These are phyloP conservation scores for Schizosaccharomyces cryophilus DNA, from an alignment of 805 yeast species.

Conservation along the genomic window DNA sequence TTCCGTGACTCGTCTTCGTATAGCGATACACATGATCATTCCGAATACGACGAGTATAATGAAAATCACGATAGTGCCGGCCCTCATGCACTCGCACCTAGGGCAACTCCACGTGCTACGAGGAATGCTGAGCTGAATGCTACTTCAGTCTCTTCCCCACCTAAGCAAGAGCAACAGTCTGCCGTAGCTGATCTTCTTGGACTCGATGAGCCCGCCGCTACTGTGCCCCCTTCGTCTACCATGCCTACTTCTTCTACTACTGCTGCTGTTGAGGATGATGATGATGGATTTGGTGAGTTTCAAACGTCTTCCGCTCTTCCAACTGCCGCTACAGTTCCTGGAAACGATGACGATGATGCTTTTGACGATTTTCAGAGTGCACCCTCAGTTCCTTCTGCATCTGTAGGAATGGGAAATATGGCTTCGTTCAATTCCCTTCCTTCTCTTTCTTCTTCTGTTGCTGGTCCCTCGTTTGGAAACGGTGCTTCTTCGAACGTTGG, in stretches of 20 bases:
- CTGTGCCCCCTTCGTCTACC: not conserved
- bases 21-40: slow-evolving; percentile 9
- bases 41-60: slow-evolving; percentile 11
- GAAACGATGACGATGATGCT: slow-evolving; percentile 13
- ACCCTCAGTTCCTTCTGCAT: slow-evolving; percentile 17
- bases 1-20: slow-evolving; percentile 1
- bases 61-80: slow-evolving; percentile 10
- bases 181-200: slow-evolving; percentile 2
- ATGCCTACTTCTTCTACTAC: not conserved
- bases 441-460: not conserved
- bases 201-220: not conserved
- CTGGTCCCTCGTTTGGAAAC: not conserved
- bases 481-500: not conserved
- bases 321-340: slow-evolving; percentile 3
- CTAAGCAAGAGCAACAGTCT: not conserved
- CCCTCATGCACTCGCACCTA: slow-evolving; percentile 6
- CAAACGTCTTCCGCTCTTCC: slow-evolving; percentile 1
- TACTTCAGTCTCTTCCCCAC: not conserved
- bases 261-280: not conserved
- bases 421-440: not conserved
- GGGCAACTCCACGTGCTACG: not conserved
- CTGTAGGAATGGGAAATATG: not conserved
- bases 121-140: not conserved
- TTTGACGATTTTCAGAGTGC: slow-evolving; percentile 40
- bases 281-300: slow-evolving; percentile 13